Conservation (phyloP, 805 yeast species). For the Ogataea thermomethanolica region DNA sequence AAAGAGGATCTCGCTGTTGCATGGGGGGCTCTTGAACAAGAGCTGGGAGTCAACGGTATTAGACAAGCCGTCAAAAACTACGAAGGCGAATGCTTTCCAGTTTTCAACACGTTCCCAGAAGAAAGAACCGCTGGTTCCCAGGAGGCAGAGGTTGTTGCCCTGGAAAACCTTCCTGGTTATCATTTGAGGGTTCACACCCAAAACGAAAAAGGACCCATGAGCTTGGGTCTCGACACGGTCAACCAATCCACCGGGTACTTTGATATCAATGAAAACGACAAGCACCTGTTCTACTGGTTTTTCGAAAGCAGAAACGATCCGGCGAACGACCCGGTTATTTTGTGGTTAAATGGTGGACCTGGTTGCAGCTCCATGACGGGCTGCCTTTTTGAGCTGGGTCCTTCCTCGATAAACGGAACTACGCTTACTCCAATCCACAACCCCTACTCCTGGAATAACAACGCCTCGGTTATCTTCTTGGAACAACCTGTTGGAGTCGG, state of each 20-base stretch:
- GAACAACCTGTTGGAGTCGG: conserved; percentile 92
- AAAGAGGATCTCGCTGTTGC: too few relatives aligned
- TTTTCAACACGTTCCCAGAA: conserved; percentile 9
- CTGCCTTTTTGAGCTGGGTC: conserved; percentile 82
- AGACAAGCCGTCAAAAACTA: conserved; percentile 7
- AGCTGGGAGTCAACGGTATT: too few relatives aligned
- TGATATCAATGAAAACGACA: conserved; percentile 61
- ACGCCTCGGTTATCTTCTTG: conserved; percentile 80
- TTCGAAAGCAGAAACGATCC: conserved; percentile 90
- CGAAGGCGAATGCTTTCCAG: conserved; percentile 10
- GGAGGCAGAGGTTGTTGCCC: conserved; percentile 9
- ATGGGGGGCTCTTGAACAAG: too few relatives aligned
- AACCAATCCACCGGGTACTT: conserved; percentile 84
- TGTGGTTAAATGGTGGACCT: conserved; percentile 95
- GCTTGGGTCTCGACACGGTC: conserved; percentile 75
- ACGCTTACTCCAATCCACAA: conserved; percentile 63
- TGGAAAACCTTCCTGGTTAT: conserved; percentile 20
- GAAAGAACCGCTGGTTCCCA: conserved; percentile 1
- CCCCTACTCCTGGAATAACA: conserved; percentile 79
- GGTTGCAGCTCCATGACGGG: conserved; percentile 92
- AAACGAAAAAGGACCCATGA: conserved; percentile 44
- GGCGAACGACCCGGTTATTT: conserved; percentile 73
- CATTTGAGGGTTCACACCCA: conserved; percentile 23
- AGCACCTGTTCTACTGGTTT: conserved; percentile 79
- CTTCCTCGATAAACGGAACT: conserved; percentile 56